Base-by-base conservation (phyloP, 192 early-diverging fungal genomes). In the Mycoemilia scoparia region DNA sequence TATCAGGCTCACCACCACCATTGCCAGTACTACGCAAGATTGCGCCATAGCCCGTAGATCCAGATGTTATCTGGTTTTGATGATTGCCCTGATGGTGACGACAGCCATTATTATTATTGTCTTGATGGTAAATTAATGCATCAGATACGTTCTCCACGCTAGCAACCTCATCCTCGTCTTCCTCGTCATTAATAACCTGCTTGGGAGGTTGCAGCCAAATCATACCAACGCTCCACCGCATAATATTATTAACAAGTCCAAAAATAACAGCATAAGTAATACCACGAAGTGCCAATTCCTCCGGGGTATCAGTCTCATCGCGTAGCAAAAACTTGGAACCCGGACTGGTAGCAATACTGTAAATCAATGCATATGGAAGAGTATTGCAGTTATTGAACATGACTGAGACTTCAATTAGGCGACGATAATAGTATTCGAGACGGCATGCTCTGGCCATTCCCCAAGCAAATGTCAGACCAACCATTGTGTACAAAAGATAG, bases 261-360 rank as follows among this genome's bases (percentile, higher is more conserved):
- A 71, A 79, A 34, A 82, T 69, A 18, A 84, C 58, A 19, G 76
- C 76, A 45, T 81, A 84, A 1, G 78, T 69, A 27, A 81, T 70
- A n/a, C 74, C 70, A 32, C 78, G 66, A 50, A 34, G 41, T 14
- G 51, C 37, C 45, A 51, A 38, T 10, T 30, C 38, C 6, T 40
- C 36, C 14, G 45, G 44, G 21, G 59, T 52, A 36, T 62, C 59
- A 36, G 38, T 6, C 26, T 42, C 38, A 27, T 44, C 53, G 22
- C 45, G 42, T 7, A 62, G 42, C 14, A 66, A 44, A n/a, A 57
- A 53, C 37, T 39, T 34, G 13, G 54, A 38, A 16, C 46, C 53
- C 6, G 46, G 48, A 17, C 64, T 66, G 5, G 49, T 36, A 1
- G 56, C 38, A 26, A 66, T 61, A 9, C 69, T 69, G 15, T 67